Evolutionary conservation across 2,329 filamentous ascomycete species (phyloP), one percentile per base, ranked within the genome.

Genomic region (Pleurostoma richardsiae): DNA sequence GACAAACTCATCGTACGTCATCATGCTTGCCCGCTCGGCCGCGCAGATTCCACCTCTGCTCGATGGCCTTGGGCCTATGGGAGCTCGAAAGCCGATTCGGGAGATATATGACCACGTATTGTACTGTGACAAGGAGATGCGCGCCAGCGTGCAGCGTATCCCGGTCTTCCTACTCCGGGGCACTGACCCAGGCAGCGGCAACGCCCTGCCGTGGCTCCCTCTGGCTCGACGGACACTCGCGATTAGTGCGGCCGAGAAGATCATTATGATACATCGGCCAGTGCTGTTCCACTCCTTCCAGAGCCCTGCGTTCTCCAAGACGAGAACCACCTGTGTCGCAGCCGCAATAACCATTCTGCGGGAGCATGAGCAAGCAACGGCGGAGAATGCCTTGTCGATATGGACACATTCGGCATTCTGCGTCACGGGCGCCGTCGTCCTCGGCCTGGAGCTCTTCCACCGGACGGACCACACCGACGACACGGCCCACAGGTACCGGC

Each of bases 231-330:
- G 59, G 33, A 67, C 62, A 46, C 57, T 67, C 29, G 63, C 65
- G 6, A 66, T 68, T 28, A 66, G 63, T 0, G 62, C 63, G 6
- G 64, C 65, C 2, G 65, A 68, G 43, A 68, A 68, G 50, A 65
- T 67, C 31, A 67, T 67, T 51, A 66, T 66, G 61, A 62, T 68
- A 28, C 65, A 68, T 47, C 60, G 65, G 2, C 61, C 63, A 0
- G 62, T 68, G 31, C 53, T 67, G 3, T 63, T 65, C 44, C 56
- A 55, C 5, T 62, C 57, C 1, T 57, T 58, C 53, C 61, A 60
- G 53, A 52, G 54, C 11, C 48, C 56, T 4, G 52, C 45, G 10
- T 66, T 65, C 40, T 45, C 39, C 11, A 55, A 61, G 27, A 63
- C 63, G 6, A 54, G 64, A 29, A 54, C 56, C 4, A 67, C 63